phyloP scores from a whole-genome alignment of 345 rosid genomes.

The Turritis glabra region DNA sequence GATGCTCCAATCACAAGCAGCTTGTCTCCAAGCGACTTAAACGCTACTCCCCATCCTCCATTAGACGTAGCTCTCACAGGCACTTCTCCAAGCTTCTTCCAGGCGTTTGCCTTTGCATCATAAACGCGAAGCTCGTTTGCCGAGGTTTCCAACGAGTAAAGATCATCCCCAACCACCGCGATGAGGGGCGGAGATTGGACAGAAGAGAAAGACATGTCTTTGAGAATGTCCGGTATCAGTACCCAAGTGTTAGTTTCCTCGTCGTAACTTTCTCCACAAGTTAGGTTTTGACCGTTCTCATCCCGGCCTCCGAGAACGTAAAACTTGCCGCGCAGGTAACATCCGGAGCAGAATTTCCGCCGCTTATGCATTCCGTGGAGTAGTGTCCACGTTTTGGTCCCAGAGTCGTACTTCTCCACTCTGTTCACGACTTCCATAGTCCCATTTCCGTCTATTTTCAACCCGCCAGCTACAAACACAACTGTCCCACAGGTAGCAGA shows the following conservation, averaged over 20 bases:
- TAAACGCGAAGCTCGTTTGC: conserved; percentile 68
- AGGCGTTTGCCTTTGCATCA: conserved; percentile 52
- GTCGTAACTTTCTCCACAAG: conserved; percentile 76
- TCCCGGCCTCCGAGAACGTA: conserved; percentile 77
- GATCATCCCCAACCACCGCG: conserved; percentile 68
- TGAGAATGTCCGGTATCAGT: conserved; percentile 56
- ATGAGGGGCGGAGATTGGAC: conserved; percentile 78
- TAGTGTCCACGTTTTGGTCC: conserved; percentile 64
- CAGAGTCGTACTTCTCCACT: conserved; percentile 71
- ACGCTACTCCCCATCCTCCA: conserved; percentile 93
- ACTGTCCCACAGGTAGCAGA: conserved; percentile 66
- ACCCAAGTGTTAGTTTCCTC: conserved; percentile 58
- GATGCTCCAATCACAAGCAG: conserved; percentile 82
- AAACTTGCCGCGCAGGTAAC: conserved; percentile 73
- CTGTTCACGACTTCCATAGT: conserved; percentile 47
- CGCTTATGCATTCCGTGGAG: conserved; percentile 56
- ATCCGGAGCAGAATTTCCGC: conserved; percentile 68
- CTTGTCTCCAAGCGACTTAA: conserved; percentile 81
- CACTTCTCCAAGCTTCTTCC: conserved; percentile 74
- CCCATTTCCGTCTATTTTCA: conserved; percentile 27
- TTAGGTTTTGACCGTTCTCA: conserved; percentile 48
- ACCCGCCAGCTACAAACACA: conserved; percentile 82
- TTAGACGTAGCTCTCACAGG: conserved; percentile 73
- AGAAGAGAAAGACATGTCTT: conserved; percentile 48
- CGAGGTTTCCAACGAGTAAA: conserved; percentile 71